Evolutionary conservation across 2,329 filamentous ascomycete genomes (phyloP).

Genomic region (Amylocarpus encephaloides): DNA sequence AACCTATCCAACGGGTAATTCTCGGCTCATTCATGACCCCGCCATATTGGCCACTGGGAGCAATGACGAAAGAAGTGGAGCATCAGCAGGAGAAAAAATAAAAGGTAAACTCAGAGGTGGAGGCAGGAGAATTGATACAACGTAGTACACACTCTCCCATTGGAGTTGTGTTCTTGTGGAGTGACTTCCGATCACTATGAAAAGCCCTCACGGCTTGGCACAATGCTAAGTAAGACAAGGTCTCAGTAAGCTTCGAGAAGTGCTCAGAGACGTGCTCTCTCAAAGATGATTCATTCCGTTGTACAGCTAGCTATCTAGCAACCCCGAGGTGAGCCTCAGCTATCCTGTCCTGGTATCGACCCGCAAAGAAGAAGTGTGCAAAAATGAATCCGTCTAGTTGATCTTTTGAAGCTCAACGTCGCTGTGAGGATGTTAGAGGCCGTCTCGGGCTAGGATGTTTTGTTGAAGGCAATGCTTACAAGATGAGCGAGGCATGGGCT

Average conservation of each 20-base stretch:
- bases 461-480: slow-evolving; percentile 53
- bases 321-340: slow-evolving; percentile 8
- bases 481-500: slow-evolving; percentile 67
- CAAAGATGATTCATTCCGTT: too few relatives aligned
- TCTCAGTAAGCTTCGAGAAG: not conserved
- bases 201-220: not conserved
- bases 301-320: not conserved
- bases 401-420: slow-evolving; percentile 64
- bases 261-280: too few relatives aligned
- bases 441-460: not conserved
- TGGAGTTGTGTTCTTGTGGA: too few relatives aligned
- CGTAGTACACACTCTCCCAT: too few relatives aligned
- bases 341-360: slow-evolving; percentile 10
- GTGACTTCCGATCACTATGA: too few relatives aligned
- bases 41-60: too few relatives aligned
- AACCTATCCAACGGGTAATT: too few relatives aligned
- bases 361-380: slow-evolving; percentile 5
- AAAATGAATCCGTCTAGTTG: slow-evolving; percentile 34
- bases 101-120: not conserved
- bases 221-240: not conserved
- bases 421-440: slow-evolving; percentile 35
- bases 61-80: not conserved
- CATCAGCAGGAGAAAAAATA: not conserved
- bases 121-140: not conserved
- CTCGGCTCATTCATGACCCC: too few relatives aligned